Conservation (phyloP, 2,329 filamentous ascomycete species). For the Fusarium sp. region DNA sequence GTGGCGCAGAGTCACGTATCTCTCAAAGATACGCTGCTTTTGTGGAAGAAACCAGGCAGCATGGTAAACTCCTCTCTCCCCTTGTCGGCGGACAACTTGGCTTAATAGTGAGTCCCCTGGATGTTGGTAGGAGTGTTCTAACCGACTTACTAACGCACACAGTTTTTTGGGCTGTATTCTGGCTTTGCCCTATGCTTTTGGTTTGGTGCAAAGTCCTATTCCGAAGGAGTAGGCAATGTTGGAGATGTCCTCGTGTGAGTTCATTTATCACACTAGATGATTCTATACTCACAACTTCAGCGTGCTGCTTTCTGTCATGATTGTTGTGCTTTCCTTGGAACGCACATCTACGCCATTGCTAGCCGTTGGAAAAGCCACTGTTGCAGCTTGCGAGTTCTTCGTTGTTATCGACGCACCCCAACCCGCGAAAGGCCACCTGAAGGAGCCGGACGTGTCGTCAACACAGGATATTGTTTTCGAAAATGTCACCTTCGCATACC, state of each 20-base stretch:
- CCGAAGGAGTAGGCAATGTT: conserved; percentile 60
- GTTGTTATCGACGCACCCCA: conserved; percentile 62
- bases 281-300: conserved; percentile 32
- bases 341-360: conserved; percentile 68
- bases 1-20: conserved; percentile 68
- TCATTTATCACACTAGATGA: background rate
- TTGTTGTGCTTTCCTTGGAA: conserved; percentile 67
- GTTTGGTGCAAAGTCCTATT: conserved; percentile 66
- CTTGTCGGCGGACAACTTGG: conserved; percentile 64
- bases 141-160: conserved; percentile 8
- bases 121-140: background rate
- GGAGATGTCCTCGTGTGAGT: conserved; percentile 67
- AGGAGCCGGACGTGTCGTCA: conserved; percentile 52
- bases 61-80: conserved; percentile 62
- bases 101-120: conserved; percentile 52
- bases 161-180: conserved; percentile 65
- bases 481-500: conserved; percentile 78
- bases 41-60: conserved; percentile 64
- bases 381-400: conserved; percentile 69
- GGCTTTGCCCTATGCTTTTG: conserved; percentile 71
- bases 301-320: conserved; percentile 68
- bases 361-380: conserved; percentile 67
- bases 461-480: conserved; percentile 61
- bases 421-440: conserved; percentile 50
- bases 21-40: conserved; percentile 64